A percentile compares a stretch with the other conserved stretches of the same genome.
These are phyloP conservation scores for Lumnitzera littorea DNA, from an alignment of 345 rosid species.

Conservation along the genomic window DNA sequence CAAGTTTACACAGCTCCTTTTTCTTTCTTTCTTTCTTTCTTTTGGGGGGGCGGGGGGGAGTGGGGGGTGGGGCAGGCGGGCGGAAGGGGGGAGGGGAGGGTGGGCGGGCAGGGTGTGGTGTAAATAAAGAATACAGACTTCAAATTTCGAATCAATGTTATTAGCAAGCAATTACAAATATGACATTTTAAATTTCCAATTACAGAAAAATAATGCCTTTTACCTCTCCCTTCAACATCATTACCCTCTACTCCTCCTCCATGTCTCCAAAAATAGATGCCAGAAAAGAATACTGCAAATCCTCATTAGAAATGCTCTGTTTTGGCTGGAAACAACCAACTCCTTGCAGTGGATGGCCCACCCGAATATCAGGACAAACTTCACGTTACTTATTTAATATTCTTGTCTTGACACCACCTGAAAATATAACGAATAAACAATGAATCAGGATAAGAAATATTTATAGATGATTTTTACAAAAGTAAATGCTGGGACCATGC, in stretches of 20 bases:
- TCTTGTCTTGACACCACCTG: conserved; percentile 80
- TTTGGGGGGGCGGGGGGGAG: too few species aligned
- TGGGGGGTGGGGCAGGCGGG: too few species aligned
- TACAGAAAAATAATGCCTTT: not conserved
- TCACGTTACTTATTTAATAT: conserved; percentile 42
- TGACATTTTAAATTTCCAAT: not conserved
- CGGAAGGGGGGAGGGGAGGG: too few species aligned
- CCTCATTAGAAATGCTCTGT: not conserved
- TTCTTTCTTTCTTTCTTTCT: too few species aligned
- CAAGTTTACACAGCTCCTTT: too few species aligned
- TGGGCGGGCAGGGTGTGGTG: too few species aligned
- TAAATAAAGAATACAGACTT: too few species aligned
- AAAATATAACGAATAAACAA: conserved; percentile 7
- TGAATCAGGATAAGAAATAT: conserved; percentile 10
- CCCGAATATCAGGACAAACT: not conserved
- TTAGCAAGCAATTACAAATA: not conserved
- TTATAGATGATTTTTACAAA: conserved; percentile 4
- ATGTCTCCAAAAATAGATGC: too few species aligned
- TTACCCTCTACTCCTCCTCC: not conserved
- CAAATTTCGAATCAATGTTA: not conserved
- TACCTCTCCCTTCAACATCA: conserved; percentile 4
- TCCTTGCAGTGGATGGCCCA: not conserved
- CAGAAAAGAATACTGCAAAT: not conserved
- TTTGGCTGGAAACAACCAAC: not conserved
- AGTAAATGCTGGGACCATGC: not conserved